Percentiles rank a stretch among this genome's conserved stretches.
Evolutionary conservation across 2,329 filamentous ascomycete species (phyloP).

Genomic region (Nemania bipapillata): DNA sequence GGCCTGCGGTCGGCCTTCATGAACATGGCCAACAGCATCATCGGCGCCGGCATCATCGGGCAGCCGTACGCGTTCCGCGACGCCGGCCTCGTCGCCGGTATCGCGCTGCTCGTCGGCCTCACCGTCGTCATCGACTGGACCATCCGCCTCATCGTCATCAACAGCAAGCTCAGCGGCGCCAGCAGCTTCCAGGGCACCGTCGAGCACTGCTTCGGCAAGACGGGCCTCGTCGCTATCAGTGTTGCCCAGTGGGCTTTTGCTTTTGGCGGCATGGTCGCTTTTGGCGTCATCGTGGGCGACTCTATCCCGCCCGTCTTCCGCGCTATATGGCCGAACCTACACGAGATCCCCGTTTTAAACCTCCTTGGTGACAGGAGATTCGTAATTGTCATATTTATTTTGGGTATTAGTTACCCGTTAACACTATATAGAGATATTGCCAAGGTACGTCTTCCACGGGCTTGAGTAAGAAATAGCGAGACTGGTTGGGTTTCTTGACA

Average conservation of each 20-base stretch:
- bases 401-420: slow-evolving; percentile 88
- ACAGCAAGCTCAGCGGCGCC: slow-evolving; percentile 93
- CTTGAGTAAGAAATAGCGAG: slow-evolving; percentile 44
- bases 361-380: slow-evolving; percentile 82
- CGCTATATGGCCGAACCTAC: slow-evolving; percentile 81
- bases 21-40: slow-evolving; percentile 99
- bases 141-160: slow-evolving; percentile 94
- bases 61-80: slow-evolving; percentile 97
- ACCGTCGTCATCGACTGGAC: slow-evolving; percentile 96
- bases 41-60: slow-evolving; percentile 78
- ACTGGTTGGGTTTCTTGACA: not conserved
- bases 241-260: slow-evolving; percentile 98
- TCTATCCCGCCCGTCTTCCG: slow-evolving; percentile 90
- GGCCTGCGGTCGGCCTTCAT: slow-evolving; percentile 90
- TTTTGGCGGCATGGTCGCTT: slow-evolving; percentile 98
- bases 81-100: slow-evolving; percentile 84
- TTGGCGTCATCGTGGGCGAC: slow-evolving; percentile 96
- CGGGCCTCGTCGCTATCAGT: slow-evolving; percentile 86
- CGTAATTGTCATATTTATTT: slow-evolving; percentile 86
- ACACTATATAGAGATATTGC: slow-evolving; percentile 96
- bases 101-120: slow-evolving; percentile 79
- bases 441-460: slow-evolving; percentile 68
- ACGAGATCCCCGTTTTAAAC: slow-evolving; percentile 78
- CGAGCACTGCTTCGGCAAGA: slow-evolving; percentile 90
- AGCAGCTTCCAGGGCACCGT: slow-evolving; percentile 96